Evolutionary conservation across 192 early-diverging fungal species (phyloP).

Genomic region (Spizellomyces punctatus): DNA sequence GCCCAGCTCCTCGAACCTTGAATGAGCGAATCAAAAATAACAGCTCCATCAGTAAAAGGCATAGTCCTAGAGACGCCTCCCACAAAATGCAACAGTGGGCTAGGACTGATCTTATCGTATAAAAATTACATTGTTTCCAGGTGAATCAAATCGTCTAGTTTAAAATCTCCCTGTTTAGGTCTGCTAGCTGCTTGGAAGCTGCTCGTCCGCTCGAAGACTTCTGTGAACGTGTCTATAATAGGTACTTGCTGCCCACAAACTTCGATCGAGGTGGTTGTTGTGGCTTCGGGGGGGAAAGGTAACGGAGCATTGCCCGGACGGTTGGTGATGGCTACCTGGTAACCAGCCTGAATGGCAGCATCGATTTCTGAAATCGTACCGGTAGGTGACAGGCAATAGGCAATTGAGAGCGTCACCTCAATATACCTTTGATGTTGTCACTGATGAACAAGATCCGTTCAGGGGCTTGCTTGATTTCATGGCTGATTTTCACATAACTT

Average conservation of each 20-base stretch:
- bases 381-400: background rate
- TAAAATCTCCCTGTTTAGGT: constrained; percentile 2
- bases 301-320: constrained; percentile 78
- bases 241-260: constrained; percentile 10
- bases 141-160: constrained; percentile 33
- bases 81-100: background rate
- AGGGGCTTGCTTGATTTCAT: constrained; percentile 59
- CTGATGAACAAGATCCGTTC: constrained; percentile 80
- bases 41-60: background rate
- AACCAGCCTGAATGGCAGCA: constrained; percentile 74
- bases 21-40: background rate
- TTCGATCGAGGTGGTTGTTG: constrained; percentile 1
- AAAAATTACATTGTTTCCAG: constrained; percentile 33
- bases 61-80: background rate
- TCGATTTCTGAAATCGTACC: constrained; percentile 59
- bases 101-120: background rate
- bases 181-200: background rate
- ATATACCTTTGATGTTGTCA: constrained; percentile 76
- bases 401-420: background rate
- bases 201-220: constrained; percentile 21
- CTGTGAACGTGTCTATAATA: constrained; percentile 33
- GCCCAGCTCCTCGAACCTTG: constrained; percentile 37
- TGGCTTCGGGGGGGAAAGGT: constrained; percentile 1
- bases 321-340: constrained; percentile 67
- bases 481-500: constrained; percentile 78